These are phyloP conservation scores for Stemphylium lycopersici DNA, from an alignment of 2,329 filamentous ascomycete species.

Conservation along the genomic window DNA sequence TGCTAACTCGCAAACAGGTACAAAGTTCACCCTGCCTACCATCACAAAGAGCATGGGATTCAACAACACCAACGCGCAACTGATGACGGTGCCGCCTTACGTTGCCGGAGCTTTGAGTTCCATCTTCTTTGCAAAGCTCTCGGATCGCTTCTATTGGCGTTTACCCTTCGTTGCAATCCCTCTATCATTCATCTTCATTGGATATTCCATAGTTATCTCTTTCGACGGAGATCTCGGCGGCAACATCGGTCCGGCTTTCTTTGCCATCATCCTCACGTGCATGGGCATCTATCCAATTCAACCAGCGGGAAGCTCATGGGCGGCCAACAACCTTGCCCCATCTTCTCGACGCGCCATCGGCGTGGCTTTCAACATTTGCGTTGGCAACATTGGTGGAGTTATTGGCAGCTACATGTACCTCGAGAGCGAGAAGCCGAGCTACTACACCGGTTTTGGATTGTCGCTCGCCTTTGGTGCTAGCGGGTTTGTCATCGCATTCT, in stretches of 20 bases:
- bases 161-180: conserved; percentile 34
- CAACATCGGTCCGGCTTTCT: conserved; percentile 53
- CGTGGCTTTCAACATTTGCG: conserved; percentile 38
- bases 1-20: not conserved
- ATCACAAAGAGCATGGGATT: conserved; percentile 40
- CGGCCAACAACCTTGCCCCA: conserved; percentile 39
- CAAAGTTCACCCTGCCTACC: conserved; percentile 23
- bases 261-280: conserved; percentile 54
- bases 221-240: conserved; percentile 48
- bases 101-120: conserved; percentile 33
- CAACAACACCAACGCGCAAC: conserved; percentile 37
- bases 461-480: conserved; percentile 24
- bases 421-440: conserved; percentile 44
- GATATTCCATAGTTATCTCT: conserved; percentile 46
- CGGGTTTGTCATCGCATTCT: conserved; percentile 28
- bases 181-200: conserved; percentile 43
- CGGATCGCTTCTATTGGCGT: conserved; percentile 30
- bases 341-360: conserved; percentile 39
- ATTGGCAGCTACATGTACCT: conserved; percentile 46
- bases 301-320: conserved; percentile 39
- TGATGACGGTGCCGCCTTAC: conserved; percentile 39
- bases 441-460: conserved; percentile 46
- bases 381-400: conserved; percentile 39
- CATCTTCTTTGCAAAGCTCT: conserved; percentile 28
- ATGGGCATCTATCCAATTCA: conserved; percentile 48